Conservation (phyloP, 2,329 filamentous ascomycete genomes). For the Beauveria rudraprayagi region DNA sequence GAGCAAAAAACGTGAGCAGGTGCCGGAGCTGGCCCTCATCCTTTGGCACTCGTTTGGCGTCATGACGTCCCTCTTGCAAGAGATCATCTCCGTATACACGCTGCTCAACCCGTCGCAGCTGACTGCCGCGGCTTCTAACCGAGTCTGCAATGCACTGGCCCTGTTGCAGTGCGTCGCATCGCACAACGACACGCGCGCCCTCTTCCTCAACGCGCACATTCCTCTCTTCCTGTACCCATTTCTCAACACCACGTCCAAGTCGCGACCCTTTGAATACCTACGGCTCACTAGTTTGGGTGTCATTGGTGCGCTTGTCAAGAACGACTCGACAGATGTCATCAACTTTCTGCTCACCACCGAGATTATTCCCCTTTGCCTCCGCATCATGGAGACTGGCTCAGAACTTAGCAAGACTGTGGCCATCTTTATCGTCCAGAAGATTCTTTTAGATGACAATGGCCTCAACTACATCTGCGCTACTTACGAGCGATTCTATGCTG, state of each 20-base stretch:
- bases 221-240: slow-evolving; percentile 97
- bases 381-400: slow-evolving; percentile 98
- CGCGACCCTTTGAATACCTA: slow-evolving; percentile 92
- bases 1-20: slow-evolving; percentile 97
- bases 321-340: slow-evolving; percentile 96
- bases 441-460: slow-evolving; percentile 90
- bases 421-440: slow-evolving; percentile 99
- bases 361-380: slow-evolving; percentile 93
- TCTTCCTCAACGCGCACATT: slow-evolving; percentile 94
- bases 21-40: slow-evolving; percentile 90
- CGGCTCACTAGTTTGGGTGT: slow-evolving; percentile 92
- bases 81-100: slow-evolving; percentile 98
- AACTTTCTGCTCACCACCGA: slow-evolving; percentile 98
- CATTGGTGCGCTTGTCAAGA: slow-evolving; percentile 95
- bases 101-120: slow-evolving; percentile 94
- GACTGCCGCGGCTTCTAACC: slow-evolving; percentile 92
- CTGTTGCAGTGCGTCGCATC: slow-evolving; percentile 95
- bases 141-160: slow-evolving; percentile 94
- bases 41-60: slow-evolving; percentile 98
- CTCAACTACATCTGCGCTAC: slow-evolving; percentile 98
- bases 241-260: slow-evolving; percentile 97
- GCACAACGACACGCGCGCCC: slow-evolving; percentile 87
- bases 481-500: slow-evolving; percentile 96
- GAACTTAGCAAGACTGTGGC: slow-evolving; percentile 98
- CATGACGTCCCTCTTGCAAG: slow-evolving; percentile 94